These are phyloP conservation scores for Vitis rotundifolia DNA, from an alignment of 164 flowering plant species.

Conservation along the genomic window DNA sequence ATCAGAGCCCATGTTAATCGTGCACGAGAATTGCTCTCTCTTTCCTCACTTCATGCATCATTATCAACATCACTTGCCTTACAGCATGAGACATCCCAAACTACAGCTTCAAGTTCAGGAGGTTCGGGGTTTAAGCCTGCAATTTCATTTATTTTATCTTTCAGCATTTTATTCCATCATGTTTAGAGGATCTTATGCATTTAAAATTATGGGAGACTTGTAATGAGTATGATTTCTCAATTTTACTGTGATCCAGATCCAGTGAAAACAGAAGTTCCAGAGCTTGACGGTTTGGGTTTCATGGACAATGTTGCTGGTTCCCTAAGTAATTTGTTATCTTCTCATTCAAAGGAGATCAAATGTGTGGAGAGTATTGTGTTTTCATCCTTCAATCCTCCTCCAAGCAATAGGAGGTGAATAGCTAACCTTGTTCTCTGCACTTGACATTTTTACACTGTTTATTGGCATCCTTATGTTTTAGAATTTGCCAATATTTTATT, in stretches of 20 bases:
- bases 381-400: constrained; percentile 97
- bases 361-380: constrained; percentile 87
- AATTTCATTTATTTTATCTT: not conserved
- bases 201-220: not conserved
- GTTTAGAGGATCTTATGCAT: not conserved
- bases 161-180: not conserved
- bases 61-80: constrained; percentile 87
- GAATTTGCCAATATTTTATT: not conserved
- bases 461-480: constrained; percentile 1
- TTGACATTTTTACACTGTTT: not conserved
- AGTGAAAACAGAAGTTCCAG: constrained; percentile 62
- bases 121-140: constrained; percentile 26
- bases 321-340: constrained; percentile 53
- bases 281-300: constrained; percentile 89
- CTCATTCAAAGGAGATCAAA: constrained; percentile 68
- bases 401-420: constrained; percentile 83
- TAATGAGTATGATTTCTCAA: constrained; percentile 2
- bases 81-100: constrained; percentile 69
- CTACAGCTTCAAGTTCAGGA: constrained; percentile 40
- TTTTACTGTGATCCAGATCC: constrained; percentile 39
- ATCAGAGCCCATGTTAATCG: constrained; percentile 94
- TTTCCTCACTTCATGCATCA: constrained; percentile 80
- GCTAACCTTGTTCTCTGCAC: not conserved
- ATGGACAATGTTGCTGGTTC: constrained; percentile 90
- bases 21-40: constrained; percentile 83